These are phyloP conservation scores for Penicillium nucicola DNA, from an alignment of 495 filamentous ascomycete genomes.

Conservation along the genomic window DNA sequence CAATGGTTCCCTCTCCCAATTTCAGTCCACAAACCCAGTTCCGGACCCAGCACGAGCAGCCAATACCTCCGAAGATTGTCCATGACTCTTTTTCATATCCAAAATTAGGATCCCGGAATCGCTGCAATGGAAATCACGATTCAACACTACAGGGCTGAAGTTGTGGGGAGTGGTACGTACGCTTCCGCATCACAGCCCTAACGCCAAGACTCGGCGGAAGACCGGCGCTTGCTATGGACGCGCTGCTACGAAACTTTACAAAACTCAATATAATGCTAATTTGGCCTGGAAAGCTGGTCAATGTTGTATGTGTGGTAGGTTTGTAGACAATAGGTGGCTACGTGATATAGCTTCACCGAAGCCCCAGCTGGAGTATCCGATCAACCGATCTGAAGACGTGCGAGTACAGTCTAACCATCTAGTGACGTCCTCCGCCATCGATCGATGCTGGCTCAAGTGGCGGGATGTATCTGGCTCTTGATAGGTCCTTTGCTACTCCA, in stretches of 20 bases:
- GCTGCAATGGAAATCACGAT: not conserved
- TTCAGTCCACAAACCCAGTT: no score
- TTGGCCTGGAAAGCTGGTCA: not conserved
- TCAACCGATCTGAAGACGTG: not conserved
- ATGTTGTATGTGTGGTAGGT: no score
- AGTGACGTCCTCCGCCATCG: not conserved
- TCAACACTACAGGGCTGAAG: not conserved
- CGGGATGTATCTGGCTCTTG: not conserved
- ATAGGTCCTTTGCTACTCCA: not conserved
- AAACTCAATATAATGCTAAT: not conserved
- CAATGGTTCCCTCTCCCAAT: not conserved
- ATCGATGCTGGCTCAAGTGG: not conserved
- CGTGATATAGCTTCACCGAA: not conserved
- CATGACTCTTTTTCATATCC: not conserved
- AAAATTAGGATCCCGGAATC: not conserved
- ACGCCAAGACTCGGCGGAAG: slow-evolving; percentile 1
- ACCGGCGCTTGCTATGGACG: not conserved
- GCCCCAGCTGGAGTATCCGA: not conserved
- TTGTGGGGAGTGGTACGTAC: not conserved
- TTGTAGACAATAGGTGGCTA: not conserved
- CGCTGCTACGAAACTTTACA: not conserved
- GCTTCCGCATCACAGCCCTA: not conserved
- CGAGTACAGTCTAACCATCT: not conserved
- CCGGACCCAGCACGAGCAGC: not conserved
- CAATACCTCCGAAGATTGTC: not conserved